phyloP scores from a whole-genome alignment of 2,329 filamentous ascomycete species.

The Fusarium aywerte region DNA sequence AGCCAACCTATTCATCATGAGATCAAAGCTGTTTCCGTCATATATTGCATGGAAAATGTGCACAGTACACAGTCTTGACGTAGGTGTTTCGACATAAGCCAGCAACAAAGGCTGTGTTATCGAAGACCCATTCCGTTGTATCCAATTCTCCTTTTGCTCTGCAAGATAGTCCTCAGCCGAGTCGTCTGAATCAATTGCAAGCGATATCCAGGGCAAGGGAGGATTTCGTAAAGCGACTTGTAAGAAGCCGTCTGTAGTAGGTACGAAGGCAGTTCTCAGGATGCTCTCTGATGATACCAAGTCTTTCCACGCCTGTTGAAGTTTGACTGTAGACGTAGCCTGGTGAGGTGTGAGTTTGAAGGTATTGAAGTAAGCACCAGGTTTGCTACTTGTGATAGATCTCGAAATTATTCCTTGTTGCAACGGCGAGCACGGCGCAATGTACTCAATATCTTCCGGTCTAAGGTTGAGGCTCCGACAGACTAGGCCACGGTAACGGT shows the following conservation, averaged over 20 bases:
- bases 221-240: constrained; percentile 71
- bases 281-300: constrained; percentile 68
- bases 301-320: constrained; percentile 68
- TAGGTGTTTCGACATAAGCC: constrained; percentile 59
- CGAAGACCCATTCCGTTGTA: constrained; percentile 57
- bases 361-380: constrained; percentile 78
- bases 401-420: constrained; percentile 88
- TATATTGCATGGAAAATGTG: constrained; percentile 89
- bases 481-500: constrained; percentile 66
- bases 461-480: constrained; percentile 64
- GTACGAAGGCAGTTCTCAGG: constrained; percentile 77
- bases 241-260: constrained; percentile 78
- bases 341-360: constrained; percentile 70
- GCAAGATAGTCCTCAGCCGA: constrained; percentile 50
- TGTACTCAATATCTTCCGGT: constrained; percentile 70
- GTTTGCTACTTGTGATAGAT: constrained; percentile 64
- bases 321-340: constrained; percentile 55
- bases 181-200: constrained; percentile 44
- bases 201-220: constrained; percentile 57
- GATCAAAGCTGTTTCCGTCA: constrained; percentile 80
- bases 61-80: constrained; percentile 61
- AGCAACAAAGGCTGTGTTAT: constrained; percentile 36
- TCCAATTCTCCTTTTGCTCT: constrained; percentile 61
- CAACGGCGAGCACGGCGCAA: constrained; percentile 84
- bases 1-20: constrained; percentile 70